phyloP scores from a whole-genome alignment of 441 rosid genomes.

The Syzygium malaccense region DNA sequence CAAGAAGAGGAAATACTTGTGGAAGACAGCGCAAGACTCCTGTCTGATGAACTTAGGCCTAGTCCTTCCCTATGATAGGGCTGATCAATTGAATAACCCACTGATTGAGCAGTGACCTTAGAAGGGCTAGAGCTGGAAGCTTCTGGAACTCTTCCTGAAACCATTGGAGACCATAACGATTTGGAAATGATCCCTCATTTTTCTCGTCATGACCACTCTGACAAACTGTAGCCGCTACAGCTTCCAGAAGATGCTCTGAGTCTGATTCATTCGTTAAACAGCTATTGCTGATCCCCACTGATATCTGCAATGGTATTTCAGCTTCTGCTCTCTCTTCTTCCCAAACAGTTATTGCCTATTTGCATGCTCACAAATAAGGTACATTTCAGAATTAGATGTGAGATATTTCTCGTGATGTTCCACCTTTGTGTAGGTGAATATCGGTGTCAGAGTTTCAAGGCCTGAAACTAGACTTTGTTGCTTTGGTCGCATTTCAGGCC shows the following conservation, averaged over 20 bases:
- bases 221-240: conserved; percentile 74
- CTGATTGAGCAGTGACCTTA: conserved; percentile 29
- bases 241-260: conserved; percentile 81
- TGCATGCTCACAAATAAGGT: background rate
- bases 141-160: conserved; percentile 39
- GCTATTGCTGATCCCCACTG: conserved; percentile 49
- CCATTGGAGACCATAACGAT: conserved; percentile 45
- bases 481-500: background rate
- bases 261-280: conserved; percentile 48
- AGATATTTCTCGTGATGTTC: background rate
- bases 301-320: conserved; percentile 14
- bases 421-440: background rate
- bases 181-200: conserved; percentile 46
- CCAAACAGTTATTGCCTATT: too few species aligned
- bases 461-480: background rate
- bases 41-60: conserved; percentile 45
- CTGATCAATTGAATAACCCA: conserved; percentile 41
- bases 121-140: conserved; percentile 41
- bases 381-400: too few species aligned
- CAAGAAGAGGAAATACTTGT: conserved; percentile 65
- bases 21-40: conserved; percentile 55
- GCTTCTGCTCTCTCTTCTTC: background rate
- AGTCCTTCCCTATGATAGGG: conserved; percentile 33
- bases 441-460: background rate
- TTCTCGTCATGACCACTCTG: conserved; percentile 36